phyloP scores from a whole-genome alignment of 2,329 filamentous ascomycete genomes.

The Cladophialophora bantiana region DNA sequence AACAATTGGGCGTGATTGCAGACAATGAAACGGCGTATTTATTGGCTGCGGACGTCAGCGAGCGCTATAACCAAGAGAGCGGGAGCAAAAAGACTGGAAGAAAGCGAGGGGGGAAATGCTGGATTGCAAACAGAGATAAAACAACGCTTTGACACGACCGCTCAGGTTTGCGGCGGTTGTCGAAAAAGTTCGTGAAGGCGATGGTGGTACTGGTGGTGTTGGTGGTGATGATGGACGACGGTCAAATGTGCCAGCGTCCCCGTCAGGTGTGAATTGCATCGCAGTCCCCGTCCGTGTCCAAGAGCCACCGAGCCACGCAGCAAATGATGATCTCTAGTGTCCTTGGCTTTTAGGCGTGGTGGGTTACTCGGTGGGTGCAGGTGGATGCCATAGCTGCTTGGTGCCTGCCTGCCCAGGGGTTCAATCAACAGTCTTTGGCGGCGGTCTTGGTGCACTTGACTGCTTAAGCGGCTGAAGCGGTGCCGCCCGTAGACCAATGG shows the following conservation, averaged over 20 bases:
- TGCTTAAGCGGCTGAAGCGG: slow-evolving; percentile 13
- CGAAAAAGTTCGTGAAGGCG: slow-evolving; percentile 9
- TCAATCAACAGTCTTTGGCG: slow-evolving; percentile 14
- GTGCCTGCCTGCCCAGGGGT: slow-evolving; percentile 21
- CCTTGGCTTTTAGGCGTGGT: slow-evolving; percentile 12
- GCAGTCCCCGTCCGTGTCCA: background rate
- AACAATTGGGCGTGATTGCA: slow-evolving; percentile 18
- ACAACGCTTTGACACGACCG: background rate
- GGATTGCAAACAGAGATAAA: slow-evolving; percentile 12
- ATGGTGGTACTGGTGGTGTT: slow-evolving; percentile 5
- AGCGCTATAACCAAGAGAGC: slow-evolving; percentile 16
- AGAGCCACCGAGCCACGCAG: slow-evolving; percentile 11
- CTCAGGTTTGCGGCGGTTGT: slow-evolving; percentile 12
- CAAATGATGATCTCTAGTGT: slow-evolving; percentile 12
- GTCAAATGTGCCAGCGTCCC: background rate
- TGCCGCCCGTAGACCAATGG: slow-evolving; percentile 13
- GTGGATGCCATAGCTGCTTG: slow-evolving; percentile 8
- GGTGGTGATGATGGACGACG: slow-evolving; percentile 15
- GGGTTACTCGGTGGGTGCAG: slow-evolving; percentile 2
- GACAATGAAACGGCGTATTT: slow-evolving; percentile 15
- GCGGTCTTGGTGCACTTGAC: slow-evolving; percentile 6
- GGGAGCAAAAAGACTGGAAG: slow-evolving; percentile 1
- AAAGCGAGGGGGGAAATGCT: slow-evolving; percentile 13
- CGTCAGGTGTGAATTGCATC: background rate
- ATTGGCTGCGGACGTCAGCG: slow-evolving; percentile 21